Evolutionary conservation across 2,329 filamentous ascomycete species (phyloP), one percentile per base, ranked within the genome.

Genomic region (Neonectria punicea): DNA sequence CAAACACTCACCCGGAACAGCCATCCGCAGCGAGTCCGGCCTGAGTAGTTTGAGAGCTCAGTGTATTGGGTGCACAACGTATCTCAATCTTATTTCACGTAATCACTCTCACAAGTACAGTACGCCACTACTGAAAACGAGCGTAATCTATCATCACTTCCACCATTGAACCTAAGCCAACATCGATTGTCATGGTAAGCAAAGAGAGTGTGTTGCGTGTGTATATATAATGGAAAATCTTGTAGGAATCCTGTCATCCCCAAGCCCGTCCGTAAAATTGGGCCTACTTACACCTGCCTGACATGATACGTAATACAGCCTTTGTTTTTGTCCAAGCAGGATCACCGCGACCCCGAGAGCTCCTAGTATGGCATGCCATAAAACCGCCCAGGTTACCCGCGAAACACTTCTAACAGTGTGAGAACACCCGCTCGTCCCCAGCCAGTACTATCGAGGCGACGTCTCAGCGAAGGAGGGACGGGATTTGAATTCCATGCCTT

Each of bases 201-300:
- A 51, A 18, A 34, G 61, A 59, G 50, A 50, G 46, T 47, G 20
- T 22, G 44, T 50, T 63, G 68, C 66, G 67, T 64, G 53, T 66
- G 63, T 69, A 64, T 72, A 58, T 65, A 56, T 68, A 62, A 51
- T 62, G 58, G 41, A 72, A 68, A 65, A 73, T 65, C 62, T 57
- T 62, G 61, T 65, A 67, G 61, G 67, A 70, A 70, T 55, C 57
- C 51, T 61, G 43, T 63, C 58, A 54, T 65, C 56, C 54, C 58
- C 54, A 61, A 61, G 47, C 49, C 53, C 49, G 44, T 46, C 61
- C 61, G 55, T 60, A 57, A 53, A 41, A 62, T 53, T 64, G 14
- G 62, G 62, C 49, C 61, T 63, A 44, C 34, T 56, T 51, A 49
- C 53, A 47, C 54, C 63, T 50, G 58, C 54, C 28, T 44, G 46